Evolutionary conservation across 257 asterid species (phyloP), one percentile per base, ranked within the genome.

Genomic region (Solanum dulcamara): DNA sequence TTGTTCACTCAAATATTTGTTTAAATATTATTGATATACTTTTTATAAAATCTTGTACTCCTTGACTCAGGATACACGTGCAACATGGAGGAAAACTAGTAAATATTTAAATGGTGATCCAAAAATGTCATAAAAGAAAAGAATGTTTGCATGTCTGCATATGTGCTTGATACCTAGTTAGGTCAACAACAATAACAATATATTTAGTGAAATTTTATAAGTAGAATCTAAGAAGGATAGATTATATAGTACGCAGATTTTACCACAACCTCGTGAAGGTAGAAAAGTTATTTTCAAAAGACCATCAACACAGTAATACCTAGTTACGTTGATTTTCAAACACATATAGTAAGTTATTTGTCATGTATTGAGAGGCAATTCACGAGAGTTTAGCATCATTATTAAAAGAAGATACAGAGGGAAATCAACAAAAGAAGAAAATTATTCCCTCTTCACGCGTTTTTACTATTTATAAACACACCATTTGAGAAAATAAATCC

Each of bases 231-330:
- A 20, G 1, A 2, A 53, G 20, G 20, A 53, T 1, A 20, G 2
- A 53, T 4, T 59, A 7, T 59, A n/a, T n/a, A n/a, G n/a, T n/a
- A 10, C 15, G 0, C 2, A 22, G 10, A n/a, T 10, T n/a, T 57
- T 57, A 57, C 0, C 2, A n/a, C 3, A 10, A 10, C 10, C 1
- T 57, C 7, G 7, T 57, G 0, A n/a, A 57, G 7, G 1, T 59
- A 1, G 10, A 59, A 48, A 0, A 0, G n/a, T 0, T 1, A 0
- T 57, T 57, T 59, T 0, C 0, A 0, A 59, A 59, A 0, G 10
- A 59, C n/a, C 0, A 15, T n/a, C 3, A 0, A 59, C 0, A n/a
- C 11, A 10, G 4, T 59, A 2, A 60, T 5, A 60, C 33, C 18
- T 60, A 60, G 28, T 60, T 24, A 24, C 4, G 18, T 24, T 60